Evolutionary conservation across 495 filamentous ascomycete species (phyloP).

Genomic region (Trypethelium eluteriae): DNA sequence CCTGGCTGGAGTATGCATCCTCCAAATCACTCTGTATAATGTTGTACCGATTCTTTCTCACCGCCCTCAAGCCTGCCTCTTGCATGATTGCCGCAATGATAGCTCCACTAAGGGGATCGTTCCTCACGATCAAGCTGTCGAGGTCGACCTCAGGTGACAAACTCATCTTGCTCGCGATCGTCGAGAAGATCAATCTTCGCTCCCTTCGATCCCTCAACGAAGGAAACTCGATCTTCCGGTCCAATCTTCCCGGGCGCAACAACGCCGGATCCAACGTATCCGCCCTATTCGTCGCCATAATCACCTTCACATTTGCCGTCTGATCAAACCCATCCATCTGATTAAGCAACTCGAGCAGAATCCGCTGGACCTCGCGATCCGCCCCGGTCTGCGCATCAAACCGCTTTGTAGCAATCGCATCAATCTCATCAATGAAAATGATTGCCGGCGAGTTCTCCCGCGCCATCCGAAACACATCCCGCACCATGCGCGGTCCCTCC

Average conservation of each 20-base stretch:
- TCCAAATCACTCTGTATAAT: constrained; percentile 95
- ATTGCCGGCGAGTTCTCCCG: constrained; percentile 96
- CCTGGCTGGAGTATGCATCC: constrained; percentile 90
- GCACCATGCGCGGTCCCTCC: constrained; percentile 96
- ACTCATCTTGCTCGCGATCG: constrained; percentile 94
- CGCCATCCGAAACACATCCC: constrained; percentile 98
- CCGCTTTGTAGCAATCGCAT: constrained; percentile 97
- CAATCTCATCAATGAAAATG: constrained; percentile 99
- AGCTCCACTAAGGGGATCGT: constrained; percentile 89
- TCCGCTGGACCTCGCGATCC: constrained; percentile 96
- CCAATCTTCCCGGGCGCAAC: constrained; percentile 86
- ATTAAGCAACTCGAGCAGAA: constrained; percentile 91
- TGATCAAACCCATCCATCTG: constrained; percentile 99
- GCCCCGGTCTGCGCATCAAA: constrained; percentile 98
- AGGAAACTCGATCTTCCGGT: constrained; percentile 98
- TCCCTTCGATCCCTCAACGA: constrained; percentile 83
- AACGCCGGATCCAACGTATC: constrained; percentile 94
- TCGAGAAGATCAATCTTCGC: constrained; percentile 89
- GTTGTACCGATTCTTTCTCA: constrained; percentile 97
- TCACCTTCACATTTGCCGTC: constrained; percentile 97
- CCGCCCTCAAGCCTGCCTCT: constrained; percentile 88
- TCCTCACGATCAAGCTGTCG: constrained; percentile 89
- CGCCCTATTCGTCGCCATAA: constrained; percentile 98
- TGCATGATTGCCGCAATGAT: constrained; percentile 99
- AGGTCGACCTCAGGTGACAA: constrained; percentile 92